phyloP scores from a whole-genome alignment of 176 grass and related monocot species.

The Saccharum officinarum region DNA sequence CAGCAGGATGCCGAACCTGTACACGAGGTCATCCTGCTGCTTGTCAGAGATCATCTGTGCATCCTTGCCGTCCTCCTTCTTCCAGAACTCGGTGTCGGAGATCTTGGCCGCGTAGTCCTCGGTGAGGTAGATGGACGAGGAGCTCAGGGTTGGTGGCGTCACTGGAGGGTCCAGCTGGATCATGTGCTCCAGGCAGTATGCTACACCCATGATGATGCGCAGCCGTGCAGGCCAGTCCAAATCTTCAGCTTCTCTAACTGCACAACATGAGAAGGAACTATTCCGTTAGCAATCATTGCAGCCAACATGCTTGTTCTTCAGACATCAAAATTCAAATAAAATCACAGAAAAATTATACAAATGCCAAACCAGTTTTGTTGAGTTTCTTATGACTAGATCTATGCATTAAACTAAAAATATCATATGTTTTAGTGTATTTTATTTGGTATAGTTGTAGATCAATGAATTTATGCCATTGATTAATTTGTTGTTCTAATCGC shows the following conservation, averaged over 20 bases:
- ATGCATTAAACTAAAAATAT: no score
- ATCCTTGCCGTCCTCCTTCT: conserved; percentile 35
- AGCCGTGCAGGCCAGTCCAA: conserved; percentile 62
- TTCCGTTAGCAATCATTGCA: not conserved
- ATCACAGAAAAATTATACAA: no score
- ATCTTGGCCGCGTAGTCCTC: conserved; percentile 91
- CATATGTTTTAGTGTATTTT: no score
- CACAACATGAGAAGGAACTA: not conserved
- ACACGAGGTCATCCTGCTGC: conserved; percentile 30
- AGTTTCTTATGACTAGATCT: no score
- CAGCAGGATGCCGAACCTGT: conserved; percentile 77
- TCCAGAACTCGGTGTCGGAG: conserved; percentile 56
- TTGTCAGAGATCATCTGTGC: no score
- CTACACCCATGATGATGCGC: conserved; percentile 79
- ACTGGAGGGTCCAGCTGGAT: conserved; percentile 48
- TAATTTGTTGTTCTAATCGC: no score
- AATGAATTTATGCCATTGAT: no score
- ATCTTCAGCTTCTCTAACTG: conserved; percentile 83
- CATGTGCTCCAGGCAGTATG: conserved; percentile 76
- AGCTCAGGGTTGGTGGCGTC: conserved; percentile 55
- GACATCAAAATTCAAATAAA: no score
- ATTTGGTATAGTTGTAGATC: no score
- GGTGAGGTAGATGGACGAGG: conserved; percentile 74
- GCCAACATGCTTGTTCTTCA: not conserved
- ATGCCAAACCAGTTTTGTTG: no score